phyloP scores from a whole-genome alignment of 2,329 filamentous ascomycete genomes.

The Dactylellina parvicollis region DNA sequence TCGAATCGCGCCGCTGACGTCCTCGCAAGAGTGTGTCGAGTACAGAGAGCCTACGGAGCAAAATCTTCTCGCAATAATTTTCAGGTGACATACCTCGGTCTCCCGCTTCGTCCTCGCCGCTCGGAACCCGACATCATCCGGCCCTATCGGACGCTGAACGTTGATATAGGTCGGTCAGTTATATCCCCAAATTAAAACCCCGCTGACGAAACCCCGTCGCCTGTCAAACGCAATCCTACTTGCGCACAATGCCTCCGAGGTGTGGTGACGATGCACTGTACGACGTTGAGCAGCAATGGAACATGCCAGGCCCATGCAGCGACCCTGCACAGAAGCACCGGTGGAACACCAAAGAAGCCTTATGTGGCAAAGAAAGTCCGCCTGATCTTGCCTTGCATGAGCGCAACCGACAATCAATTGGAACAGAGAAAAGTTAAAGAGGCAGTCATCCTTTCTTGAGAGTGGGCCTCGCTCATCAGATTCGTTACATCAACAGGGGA shows the following conservation, averaged over 20 bases:
- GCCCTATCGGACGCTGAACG: conserved; percentile 4
- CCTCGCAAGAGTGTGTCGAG: background rate
- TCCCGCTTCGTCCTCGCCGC: background rate
- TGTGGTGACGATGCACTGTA: conserved; percentile 15
- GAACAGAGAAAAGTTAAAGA: background rate
- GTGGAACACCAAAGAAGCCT: conserved; percentile 42
- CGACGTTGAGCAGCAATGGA: conserved; percentile 9
- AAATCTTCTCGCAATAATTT: too few species aligned
- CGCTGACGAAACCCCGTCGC: conserved; percentile 13
- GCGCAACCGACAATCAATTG: background rate
- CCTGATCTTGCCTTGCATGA: conserved; percentile 14
- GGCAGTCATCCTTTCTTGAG: background rate
- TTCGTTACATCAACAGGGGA: too few species aligned
- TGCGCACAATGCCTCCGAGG: background rate
- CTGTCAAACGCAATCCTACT: background rate
- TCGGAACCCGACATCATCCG: conserved; percentile 2
- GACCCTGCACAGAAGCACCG: conserved; percentile 35
- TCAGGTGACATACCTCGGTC: too few species aligned
- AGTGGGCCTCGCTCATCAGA: too few species aligned
- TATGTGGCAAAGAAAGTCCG: conserved; percentile 46
- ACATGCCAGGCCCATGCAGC: conserved; percentile 1
- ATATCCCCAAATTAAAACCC: background rate
- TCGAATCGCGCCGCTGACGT: background rate
- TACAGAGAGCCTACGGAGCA: too few species aligned
- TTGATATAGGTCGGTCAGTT: conserved; percentile 3